Base-by-base conservation (phyloP, 208 protist species). In the Trypanosoma conorhini region DNA sequence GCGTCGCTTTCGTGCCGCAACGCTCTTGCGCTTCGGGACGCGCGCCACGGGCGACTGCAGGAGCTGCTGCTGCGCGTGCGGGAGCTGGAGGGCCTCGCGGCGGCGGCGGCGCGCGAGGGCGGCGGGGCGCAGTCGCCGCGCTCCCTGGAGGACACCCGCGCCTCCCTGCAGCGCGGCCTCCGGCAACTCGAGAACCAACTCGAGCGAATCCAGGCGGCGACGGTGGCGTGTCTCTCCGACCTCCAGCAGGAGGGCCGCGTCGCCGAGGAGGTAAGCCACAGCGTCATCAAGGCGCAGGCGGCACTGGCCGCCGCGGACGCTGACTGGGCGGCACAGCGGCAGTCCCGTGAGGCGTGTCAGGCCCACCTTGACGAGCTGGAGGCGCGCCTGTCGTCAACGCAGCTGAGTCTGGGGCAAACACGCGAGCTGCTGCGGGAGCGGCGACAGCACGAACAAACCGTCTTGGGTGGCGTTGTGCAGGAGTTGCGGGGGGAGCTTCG, bases 151-250 rank as follows among this genome's bases (percentile, higher is more conserved):
- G 31, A 74, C 19, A 57, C 80, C 21, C 33, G 74, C 30, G 40
- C 65, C 13, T 66, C 71, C 5, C 64, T 89, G 10, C 54, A 79
- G 28, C 77, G 57, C 24, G 69, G 81, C 26, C 62, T 77, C 22
- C 60, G 60, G 33, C 57, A 76, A 0, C 44, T 88, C 19, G 84
- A 88, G 51, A 61, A 82, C 30, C 79, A 73, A 5, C 48, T 89
- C 3, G 78, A 80, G 40, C 74, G 77, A 21, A 67, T 75, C 38
- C 70, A 62, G 48, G 55, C 42, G 63, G 72, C 67, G 19, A 70
- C 80, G 5, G 42, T 59, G 17, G 54, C 22, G 24, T 77, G 79
- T 21, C 67, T 88, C 40, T 82, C 82, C 31, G 22, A 58, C 21
- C 70, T 91, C 26, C 40, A 73, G 63, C 59, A 67, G 13, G 80